Evolutionary conservation across 345 rosid species (phyloP).

Genomic region (Turnera subulata): DNA sequence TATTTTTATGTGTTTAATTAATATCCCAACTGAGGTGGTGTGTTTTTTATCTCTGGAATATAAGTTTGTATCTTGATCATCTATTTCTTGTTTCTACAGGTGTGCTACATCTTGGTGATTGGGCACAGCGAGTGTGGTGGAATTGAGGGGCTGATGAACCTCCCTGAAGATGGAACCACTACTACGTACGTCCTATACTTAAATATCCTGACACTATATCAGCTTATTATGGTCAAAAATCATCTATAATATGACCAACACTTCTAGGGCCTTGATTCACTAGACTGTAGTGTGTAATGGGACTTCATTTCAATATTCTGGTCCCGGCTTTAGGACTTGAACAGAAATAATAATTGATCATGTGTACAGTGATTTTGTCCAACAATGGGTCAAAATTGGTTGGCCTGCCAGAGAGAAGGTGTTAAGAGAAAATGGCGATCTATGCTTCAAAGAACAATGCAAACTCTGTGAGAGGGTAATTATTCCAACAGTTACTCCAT

Average conservation of each 20-base stretch:
- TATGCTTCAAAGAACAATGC: conserved; percentile 46
- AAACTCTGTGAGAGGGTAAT: conserved; percentile 73
- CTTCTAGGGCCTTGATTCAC: no score
- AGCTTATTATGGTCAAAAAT: no score
- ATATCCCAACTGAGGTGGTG: background rate
- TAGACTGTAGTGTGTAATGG: no score
- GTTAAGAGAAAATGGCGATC: conserved; percentile 32
- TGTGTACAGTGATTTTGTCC: conserved; percentile 75
- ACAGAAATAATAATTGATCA: background rate
- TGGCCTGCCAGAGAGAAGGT: conserved; percentile 76
- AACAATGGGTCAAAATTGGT: conserved; percentile 86
- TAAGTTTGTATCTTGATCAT: background rate
- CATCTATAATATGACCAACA: no score
- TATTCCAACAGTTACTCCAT: no score
- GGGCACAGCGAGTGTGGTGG: conserved; percentile 98
- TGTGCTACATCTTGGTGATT: conserved; percentile 71
- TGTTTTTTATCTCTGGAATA: no score
- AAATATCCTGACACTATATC: background rate
- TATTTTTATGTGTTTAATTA: no score
- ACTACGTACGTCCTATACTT: conserved; percentile 47
- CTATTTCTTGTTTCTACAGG: conserved; percentile 34
- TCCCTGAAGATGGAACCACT: conserved; percentile 57
- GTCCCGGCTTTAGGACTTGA: no score
- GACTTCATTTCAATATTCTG: no score
- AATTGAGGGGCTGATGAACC: conserved; percentile 90